Conservation (phyloP, 805 yeast species). For the Ogataea parapolymorpha region DNA sequence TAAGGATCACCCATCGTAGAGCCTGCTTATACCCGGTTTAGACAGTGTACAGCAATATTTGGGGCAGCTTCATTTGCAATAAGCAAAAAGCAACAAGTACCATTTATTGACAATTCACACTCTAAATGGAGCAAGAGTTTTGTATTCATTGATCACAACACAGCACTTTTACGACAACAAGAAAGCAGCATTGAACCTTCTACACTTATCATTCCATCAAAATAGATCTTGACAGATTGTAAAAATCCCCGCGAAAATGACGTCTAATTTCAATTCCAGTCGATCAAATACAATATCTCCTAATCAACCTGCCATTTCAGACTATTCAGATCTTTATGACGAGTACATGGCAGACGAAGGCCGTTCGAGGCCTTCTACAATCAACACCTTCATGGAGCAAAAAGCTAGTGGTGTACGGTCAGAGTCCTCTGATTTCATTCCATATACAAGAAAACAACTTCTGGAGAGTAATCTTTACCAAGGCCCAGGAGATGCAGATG, state of each 20-base stretch:
- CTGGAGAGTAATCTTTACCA: neutral
- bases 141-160: neutral
- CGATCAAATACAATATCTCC: constrained; percentile 11
- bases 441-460: neutral
- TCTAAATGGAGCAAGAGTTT: constrained; percentile 1
- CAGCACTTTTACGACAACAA: too few species aligned
- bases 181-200: too few species aligned
- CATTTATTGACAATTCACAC: neutral
- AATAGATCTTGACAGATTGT: neutral
- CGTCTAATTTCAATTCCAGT: constrained; percentile 6
- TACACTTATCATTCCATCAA: too few species aligned
- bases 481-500: neutral
- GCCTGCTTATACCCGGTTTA: too few species aligned
- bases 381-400: neutral
- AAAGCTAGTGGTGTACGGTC: constrained; percentile 1
- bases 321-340: constrained; percentile 29
- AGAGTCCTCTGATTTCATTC: neutral
- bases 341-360: constrained; percentile 22
- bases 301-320: constrained; percentile 8
- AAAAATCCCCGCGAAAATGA: neutral
- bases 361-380: neutral
- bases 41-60: neutral
- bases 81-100: constrained; percentile 1
- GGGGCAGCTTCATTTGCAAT: neutral
- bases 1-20: too few species aligned